These are phyloP conservation scores for Bathelium albidoporum DNA, from an alignment of 495 filamentous ascomycete genomes.

Conservation along the genomic window DNA sequence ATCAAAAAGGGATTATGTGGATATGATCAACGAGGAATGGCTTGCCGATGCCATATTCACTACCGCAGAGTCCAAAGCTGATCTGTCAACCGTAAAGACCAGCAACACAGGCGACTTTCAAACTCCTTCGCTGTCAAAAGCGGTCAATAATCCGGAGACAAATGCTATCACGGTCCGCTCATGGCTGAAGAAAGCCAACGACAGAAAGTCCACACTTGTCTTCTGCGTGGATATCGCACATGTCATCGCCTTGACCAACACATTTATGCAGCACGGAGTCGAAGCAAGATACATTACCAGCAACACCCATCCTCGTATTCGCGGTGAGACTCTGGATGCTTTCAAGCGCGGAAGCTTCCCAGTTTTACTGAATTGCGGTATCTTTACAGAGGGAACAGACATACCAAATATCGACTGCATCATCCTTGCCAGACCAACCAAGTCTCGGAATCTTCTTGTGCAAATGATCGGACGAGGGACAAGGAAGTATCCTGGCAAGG, in stretches of 20 bases:
- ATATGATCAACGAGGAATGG: constrained; percentile 87
- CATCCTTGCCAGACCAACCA: constrained; percentile 76
- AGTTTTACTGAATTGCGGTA: constrained; percentile 86
- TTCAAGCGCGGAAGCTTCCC: constrained; percentile 73
- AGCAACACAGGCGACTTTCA: constrained; percentile 70
- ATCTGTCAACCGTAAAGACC: constrained; percentile 58
- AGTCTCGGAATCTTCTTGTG: constrained; percentile 78
- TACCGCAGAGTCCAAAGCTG: constrained; percentile 70
- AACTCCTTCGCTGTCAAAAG: constrained; percentile 56
- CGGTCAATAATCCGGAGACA: constrained; percentile 64
- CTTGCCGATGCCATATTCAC: constrained; percentile 84
- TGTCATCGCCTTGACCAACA: constrained; percentile 57
- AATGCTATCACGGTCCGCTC: constrained; percentile 76
- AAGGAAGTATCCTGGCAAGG: constrained; percentile 67
- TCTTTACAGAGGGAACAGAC: constrained; percentile 96
- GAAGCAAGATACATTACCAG: constrained; percentile 79
- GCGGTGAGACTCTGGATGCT: constrained; percentile 56
- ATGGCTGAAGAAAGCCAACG: constrained; percentile 66
- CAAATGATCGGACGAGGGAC: constrained; percentile 98
- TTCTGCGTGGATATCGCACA: constrained; percentile 89
- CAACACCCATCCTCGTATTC: constrained; percentile 53
- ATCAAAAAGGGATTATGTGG: constrained; percentile 62
- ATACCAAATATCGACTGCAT: constrained; percentile 97
- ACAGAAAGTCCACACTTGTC: constrained; percentile 74
- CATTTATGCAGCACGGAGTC: constrained; percentile 65